Evolutionary conservation across 495 filamentous ascomycete species (phyloP), one percentile per base, ranked within the genome.

Genomic region (Penicillium soppii): DNA sequence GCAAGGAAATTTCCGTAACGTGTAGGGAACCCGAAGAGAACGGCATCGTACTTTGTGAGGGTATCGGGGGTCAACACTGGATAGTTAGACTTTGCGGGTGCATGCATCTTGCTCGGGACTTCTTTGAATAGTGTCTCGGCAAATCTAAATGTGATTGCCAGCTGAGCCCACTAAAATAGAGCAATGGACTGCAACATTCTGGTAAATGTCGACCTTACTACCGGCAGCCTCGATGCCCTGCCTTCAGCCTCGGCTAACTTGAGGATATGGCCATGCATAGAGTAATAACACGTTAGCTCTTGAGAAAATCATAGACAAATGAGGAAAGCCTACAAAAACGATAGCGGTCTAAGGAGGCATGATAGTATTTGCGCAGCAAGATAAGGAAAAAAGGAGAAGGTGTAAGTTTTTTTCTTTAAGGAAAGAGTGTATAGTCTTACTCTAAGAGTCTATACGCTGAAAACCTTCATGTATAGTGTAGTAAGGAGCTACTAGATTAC

Each of bases 1-100:
- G 87, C 90, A 29, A 92, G 92, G 81, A 96, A 95, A 83, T 96
- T 99, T 67, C 95, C 95, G 76, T 89, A 99, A 48, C 94, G 86
- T 12, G 94, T 97, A 25, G 94, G 95, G 70, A 99, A 91, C 58
- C 95, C 95, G 54, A 99, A 81, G 29, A 99, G 85, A 73, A 99
- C 85, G 64, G 78, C 94, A 65, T 97, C 91, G 75, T 94, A 97
- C 46, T 81, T 50, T 53, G 82, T 77, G 15, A 97, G 83, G 13
- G n/a, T 69, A 75, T 4, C 75, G 63, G 19, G 90, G 84, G 62
- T 86, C 82, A 59, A 86, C 73, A 47, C 65, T 25, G 90, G 84
- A 70, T 90, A 75, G 65, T 79, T 75, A 39, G 77, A 61, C 78
- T 96, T 94, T 53, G 84, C 67, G 5, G 92, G 87, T 33, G 94